phyloP scores from a whole-genome alignment of 2,329 filamentous ascomycete genomes.

The Ramichloridium luteum region DNA sequence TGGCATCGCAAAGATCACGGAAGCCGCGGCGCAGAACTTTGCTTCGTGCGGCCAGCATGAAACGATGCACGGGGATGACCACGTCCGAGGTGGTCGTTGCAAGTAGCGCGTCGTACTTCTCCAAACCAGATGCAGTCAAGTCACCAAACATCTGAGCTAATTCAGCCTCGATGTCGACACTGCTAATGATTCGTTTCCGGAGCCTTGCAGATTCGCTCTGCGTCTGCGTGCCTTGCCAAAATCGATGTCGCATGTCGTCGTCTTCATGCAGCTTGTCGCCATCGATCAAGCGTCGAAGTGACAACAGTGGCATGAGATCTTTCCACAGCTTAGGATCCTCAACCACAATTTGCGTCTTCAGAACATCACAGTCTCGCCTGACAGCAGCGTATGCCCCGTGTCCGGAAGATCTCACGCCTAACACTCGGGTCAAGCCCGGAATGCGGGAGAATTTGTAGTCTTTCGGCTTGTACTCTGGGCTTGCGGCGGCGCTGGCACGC shows the following conservation, averaged over 20 bases:
- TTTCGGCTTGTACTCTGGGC: conserved; percentile 53
- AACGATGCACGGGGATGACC: conserved; percentile 69
- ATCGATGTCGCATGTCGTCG: conserved; percentile 34
- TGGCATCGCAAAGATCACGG: conserved; percentile 42
- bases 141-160: conserved; percentile 39
- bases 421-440: conserved; percentile 72
- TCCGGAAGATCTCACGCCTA: conserved; percentile 72
- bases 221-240: conserved; percentile 36
- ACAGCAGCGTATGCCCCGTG: conserved; percentile 85
- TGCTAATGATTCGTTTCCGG: conserved; percentile 48
- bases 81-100: conserved; percentile 53
- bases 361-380: conserved; percentile 71
- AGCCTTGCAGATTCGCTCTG: conserved; percentile 38
- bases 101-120: conserved; percentile 33
- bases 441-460: conserved; percentile 94
- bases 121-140: conserved; percentile 26
- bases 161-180: conserved; percentile 54
- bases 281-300: conserved; percentile 47
- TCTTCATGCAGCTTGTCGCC: conserved; percentile 25
- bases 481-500: conserved; percentile 42
- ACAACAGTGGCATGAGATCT: conserved; percentile 58
- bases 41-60: conserved; percentile 66
- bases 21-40: conserved; percentile 52
- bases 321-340: conserved; percentile 58
- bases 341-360: conserved; percentile 57